phyloP scores from a whole-genome alignment of 2,329 filamentous ascomycete genomes.

The Cryphonectria japonica region DNA sequence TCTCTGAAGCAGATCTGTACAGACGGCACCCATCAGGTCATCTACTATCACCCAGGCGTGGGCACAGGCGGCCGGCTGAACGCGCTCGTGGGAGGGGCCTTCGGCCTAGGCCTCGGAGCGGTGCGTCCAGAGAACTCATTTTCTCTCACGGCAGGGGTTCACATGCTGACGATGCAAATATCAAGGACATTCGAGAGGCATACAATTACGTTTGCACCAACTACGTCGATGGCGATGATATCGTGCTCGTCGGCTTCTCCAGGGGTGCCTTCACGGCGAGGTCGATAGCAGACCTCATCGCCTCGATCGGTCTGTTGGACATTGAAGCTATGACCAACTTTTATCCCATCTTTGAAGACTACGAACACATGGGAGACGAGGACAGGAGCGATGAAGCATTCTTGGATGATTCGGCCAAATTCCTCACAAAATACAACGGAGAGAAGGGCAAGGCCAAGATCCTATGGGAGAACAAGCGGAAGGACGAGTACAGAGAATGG shows the following conservation, averaged over 20 bases:
- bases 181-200: slow-evolving; percentile 40
- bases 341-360: slow-evolving; percentile 46
- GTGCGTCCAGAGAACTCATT: slow-evolving; percentile 12
- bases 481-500: slow-evolving; percentile 41
- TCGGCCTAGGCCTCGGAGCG: slow-evolving; percentile 39
- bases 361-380: slow-evolving; percentile 38
- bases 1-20: slow-evolving; percentile 34
- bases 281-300: slow-evolving; percentile 44
- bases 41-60: slow-evolving; percentile 40
- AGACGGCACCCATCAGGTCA: slow-evolving; percentile 37
- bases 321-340: slow-evolving; percentile 47
- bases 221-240: slow-evolving; percentile 42
- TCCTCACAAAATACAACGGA: slow-evolving; percentile 34
- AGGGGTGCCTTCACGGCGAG: slow-evolving; percentile 47
- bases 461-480: slow-evolving; percentile 40
- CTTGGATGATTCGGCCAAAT: slow-evolving; percentile 30
- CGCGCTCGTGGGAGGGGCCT: slow-evolving; percentile 38
- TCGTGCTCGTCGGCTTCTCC: slow-evolving; percentile 45
- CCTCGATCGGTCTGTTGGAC: slow-evolving; percentile 46
- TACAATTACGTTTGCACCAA: slow-evolving; percentile 46
- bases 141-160: not conserved
- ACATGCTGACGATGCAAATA: slow-evolving; percentile 5
- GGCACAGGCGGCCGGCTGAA: slow-evolving; percentile 38
- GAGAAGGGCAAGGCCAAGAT: slow-evolving; percentile 37
- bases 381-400: slow-evolving; percentile 33